Evolutionary conservation across 495 filamentous ascomycete genomes (phyloP).

Genomic region (Parmelia sp.): DNA sequence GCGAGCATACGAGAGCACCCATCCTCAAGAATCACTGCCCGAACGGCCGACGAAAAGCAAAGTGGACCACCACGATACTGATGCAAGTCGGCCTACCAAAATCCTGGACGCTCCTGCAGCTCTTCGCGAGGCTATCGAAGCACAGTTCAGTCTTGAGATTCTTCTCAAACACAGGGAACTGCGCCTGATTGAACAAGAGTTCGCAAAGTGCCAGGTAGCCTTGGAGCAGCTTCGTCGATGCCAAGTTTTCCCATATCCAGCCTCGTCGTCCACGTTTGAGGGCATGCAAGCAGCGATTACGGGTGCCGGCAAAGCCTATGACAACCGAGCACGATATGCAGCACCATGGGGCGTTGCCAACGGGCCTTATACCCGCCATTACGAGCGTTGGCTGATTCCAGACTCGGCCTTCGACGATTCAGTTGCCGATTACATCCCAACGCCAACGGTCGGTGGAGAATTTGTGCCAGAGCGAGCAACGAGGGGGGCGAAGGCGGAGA

Average conservation of each 20-base stretch:
- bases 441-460: conserved; percentile 32
- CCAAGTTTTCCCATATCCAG: conserved; percentile 80
- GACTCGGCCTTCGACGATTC: conserved; percentile 72
- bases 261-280: conserved; percentile 50
- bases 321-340: conserved; percentile 57
- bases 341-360: conserved; percentile 83
- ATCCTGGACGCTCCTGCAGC: conserved; percentile 7
- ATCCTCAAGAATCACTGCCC: background rate
- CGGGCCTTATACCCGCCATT: conserved; percentile 89
- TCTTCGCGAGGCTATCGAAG: conserved; percentile 67
- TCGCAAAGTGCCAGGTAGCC: conserved; percentile 92
- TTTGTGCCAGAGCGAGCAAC: conserved; percentile 60
- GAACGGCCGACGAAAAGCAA: background rate
- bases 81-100: background rate
- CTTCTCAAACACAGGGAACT: conserved; percentile 91
- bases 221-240: conserved; percentile 92
- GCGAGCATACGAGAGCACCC: background rate
- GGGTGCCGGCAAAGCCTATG: conserved; percentile 61
- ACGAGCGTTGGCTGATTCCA: conserved; percentile 86
- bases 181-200: conserved; percentile 88
- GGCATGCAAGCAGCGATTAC: conserved; percentile 59
- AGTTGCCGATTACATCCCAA: conserved; percentile 32
- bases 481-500: conserved; percentile 62
- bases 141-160: conserved; percentile 86
- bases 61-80: background rate